Conservation (phyloP, 768 basidiomycete genomes). For the Lactarius vividus region DNA sequence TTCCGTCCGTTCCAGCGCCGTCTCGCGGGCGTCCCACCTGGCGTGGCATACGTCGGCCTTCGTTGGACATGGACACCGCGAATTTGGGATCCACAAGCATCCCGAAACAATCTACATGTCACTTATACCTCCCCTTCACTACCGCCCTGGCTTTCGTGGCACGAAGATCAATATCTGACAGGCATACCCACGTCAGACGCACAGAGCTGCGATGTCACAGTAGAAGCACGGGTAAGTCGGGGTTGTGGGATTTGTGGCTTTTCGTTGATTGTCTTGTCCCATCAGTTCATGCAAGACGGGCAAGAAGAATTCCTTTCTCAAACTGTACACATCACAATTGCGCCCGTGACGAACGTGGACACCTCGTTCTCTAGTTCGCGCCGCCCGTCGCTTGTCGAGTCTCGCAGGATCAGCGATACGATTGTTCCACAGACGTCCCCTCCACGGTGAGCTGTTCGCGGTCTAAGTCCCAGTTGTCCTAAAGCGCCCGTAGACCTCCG, state of each 20-base stretch:
- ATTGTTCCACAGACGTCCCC: constrained; percentile 36
- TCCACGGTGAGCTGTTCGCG: constrained; percentile 32
- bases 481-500: constrained; percentile 12
- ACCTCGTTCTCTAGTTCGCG: constrained; percentile 41
- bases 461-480: constrained; percentile 16
- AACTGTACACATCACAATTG: constrained; percentile 69
- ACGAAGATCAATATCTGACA: constrained; percentile 66
- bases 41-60: constrained; percentile 76
- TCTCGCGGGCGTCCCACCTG: constrained; percentile 79
- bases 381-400: constrained; percentile 47
- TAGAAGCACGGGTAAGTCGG: constrained; percentile 67
- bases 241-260: constrained; percentile 21
- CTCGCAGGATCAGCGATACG: constrained; percentile 44
- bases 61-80: constrained; percentile 89
- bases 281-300: constrained; percentile 69
- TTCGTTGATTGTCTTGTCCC: constrained; percentile 21
- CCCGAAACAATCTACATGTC: constrained; percentile 75
- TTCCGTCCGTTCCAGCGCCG: constrained; percentile 88
- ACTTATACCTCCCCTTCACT: constrained; percentile 76
- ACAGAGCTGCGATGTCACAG: constrained; percentile 70
- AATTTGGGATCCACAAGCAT: constrained; percentile 95
- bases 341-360: constrained; percentile 57
- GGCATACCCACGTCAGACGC: constrained; percentile 80
- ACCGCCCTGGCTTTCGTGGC: constrained; percentile 88
- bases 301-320: constrained; percentile 66